phyloP scores from a whole-genome alignment of 805 yeast species.

The Tetrapisispora pingtungensis region DNA sequence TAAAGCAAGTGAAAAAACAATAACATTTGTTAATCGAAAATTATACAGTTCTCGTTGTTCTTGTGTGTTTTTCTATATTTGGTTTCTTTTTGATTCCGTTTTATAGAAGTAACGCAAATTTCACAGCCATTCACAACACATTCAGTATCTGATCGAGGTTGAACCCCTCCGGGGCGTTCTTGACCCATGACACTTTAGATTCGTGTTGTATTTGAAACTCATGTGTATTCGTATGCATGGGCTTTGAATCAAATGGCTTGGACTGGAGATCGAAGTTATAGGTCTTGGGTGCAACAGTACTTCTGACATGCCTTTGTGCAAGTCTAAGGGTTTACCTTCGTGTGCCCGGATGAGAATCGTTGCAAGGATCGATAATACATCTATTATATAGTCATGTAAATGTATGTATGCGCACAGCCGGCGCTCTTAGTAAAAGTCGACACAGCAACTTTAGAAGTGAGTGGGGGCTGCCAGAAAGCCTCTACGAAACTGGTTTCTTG shows the following conservation, averaged over 20 bases:
- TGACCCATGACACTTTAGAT: slow-evolving; percentile 64
- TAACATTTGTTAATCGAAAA: no score
- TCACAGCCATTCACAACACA: slow-evolving; percentile 54
- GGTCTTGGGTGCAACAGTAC: slow-evolving; percentile 72
- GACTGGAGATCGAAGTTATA: slow-evolving; percentile 51
- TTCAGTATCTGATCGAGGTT: slow-evolving; percentile 62
- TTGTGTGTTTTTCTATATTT: no score
- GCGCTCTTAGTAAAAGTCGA: no score
- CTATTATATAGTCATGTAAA: neutral
- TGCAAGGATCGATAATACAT: slow-evolving; percentile 40
- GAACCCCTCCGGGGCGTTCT: slow-evolving; percentile 51
- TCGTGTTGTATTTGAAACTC: slow-evolving; percentile 28
- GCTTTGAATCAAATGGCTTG: no score
- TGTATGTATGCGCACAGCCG: no score
- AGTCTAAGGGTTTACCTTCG: slow-evolving; percentile 64
- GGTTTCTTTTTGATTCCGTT: neutral
- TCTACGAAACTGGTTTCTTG: no score
- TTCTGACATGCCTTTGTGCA: slow-evolving; percentile 36
- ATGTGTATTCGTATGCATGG: no score
- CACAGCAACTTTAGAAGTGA: no score
- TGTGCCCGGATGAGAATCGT: slow-evolving; percentile 64
- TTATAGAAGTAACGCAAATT: slow-evolving; percentile 42
- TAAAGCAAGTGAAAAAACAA: no score
- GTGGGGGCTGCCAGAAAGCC: no score
- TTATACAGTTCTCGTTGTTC: no score